Evolutionary conservation across 768 basidiomycete genomes (phyloP).

Genomic region (Termitomyces sp.): DNA sequence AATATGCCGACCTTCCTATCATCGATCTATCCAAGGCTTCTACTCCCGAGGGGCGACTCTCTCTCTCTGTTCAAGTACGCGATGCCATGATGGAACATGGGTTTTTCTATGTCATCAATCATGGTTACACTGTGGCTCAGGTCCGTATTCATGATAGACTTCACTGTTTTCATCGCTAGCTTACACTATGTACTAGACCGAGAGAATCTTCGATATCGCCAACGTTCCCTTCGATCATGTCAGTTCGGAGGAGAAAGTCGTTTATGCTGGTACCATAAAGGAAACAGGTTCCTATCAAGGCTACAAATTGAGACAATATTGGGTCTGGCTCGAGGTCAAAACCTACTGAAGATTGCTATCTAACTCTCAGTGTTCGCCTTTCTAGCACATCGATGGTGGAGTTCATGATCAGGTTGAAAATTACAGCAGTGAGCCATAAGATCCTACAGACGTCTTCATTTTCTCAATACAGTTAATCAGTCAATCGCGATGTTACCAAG

Average conservation of each 20-base stretch:
- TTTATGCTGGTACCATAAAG: constrained; percentile 31
- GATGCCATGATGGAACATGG: constrained; percentile 41
- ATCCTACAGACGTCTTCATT: not conserved
- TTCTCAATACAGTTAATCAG: constrained; percentile 17
- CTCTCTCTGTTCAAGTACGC: constrained; percentile 25
- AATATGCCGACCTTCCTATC: too few relatives aligned
- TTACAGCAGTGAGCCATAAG: constrained; percentile 49
- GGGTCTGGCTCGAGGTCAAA: not conserved
- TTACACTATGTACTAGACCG: constrained; percentile 26
- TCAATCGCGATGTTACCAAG: constrained; percentile 32
- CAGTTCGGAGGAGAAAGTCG: constrained; percentile 35
- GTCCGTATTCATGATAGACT: constrained; percentile 21
- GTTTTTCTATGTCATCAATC: constrained; percentile 50
- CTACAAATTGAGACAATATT: constrained; percentile 13
- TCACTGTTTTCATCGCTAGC: not conserved
- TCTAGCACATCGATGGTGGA: constrained; percentile 59
- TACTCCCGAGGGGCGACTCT: too few relatives aligned
- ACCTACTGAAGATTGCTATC: not conserved
- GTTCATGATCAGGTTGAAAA: constrained; percentile 62
- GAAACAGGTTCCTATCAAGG: constrained; percentile 43
- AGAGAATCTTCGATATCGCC: constrained; percentile 42
- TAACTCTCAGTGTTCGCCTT: not conserved
- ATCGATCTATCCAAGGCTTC: too few relatives aligned
- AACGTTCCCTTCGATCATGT: constrained; percentile 38
- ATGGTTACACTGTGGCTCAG: constrained; percentile 40